A percentile compares a stretch with the other conserved stretches of the same genome.
Evolutionary conservation across 1,139 yeast species (phyloP).

Genomic region (Nakaseomyces sp.): DNA sequence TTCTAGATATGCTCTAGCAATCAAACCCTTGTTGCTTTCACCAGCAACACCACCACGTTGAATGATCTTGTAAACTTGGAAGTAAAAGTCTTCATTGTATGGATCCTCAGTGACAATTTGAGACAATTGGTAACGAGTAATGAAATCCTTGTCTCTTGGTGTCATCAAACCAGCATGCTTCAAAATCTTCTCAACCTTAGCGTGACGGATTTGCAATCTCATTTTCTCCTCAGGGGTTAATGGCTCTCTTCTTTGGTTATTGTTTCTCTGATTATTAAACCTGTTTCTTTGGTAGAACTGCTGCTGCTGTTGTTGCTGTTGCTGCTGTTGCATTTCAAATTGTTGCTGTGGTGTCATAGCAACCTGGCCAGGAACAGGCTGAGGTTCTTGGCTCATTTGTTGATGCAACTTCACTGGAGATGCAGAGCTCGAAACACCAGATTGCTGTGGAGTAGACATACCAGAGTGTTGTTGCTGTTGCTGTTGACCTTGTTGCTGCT

Average conservation of each 20-base stretch:
- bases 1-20: conserved; percentile 91
- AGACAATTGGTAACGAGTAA: conserved; percentile 86
- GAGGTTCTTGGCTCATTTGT: conserved; percentile 7
- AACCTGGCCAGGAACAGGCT: conserved; percentile 15
- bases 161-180: conserved; percentile 91
- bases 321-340: conserved; percentile 11
- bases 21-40: conserved; percentile 43
- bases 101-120: conserved; percentile 97
- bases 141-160: conserved; percentile 92
- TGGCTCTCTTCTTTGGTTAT: conserved; percentile 28
- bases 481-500: conserved; percentile 6
- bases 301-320: conserved; percentile 12
- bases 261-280: conserved; percentile 9
- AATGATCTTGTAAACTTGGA: conserved; percentile 85
- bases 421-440: neutral
- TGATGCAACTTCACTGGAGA: conserved; percentile 1
- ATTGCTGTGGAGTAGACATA: conserved; percentile 4
- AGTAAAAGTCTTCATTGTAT: conserved; percentile 91
- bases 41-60: conserved; percentile 44
- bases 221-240: conserved; percentile 46
- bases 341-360: conserved; percentile 14
- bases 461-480: conserved; percentile 4
- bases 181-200: conserved; percentile 69
- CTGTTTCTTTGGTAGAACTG: neutral
- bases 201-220: conserved; percentile 59